Evolutionary conservation across 495 filamentous ascomycete species (phyloP), one percentile per base, ranked within the genome.

Genomic region (Neurospora cerealis): DNA sequence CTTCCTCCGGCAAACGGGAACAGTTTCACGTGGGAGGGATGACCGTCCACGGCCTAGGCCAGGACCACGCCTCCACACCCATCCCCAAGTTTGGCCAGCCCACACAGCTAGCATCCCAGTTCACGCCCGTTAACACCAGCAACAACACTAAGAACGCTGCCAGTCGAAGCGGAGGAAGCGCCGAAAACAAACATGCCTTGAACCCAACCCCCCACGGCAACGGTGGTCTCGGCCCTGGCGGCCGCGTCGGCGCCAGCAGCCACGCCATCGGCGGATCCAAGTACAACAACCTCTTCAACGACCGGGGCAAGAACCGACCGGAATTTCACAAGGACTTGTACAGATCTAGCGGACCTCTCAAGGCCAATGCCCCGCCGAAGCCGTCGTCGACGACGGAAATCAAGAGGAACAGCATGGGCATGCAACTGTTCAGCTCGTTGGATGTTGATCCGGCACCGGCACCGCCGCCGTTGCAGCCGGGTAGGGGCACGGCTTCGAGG

Each of bases 311-410:
- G 73, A 83, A 72, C 48, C 83, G 83, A 5, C 85, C 84, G 13
- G 85, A 87, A 76, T 82, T 84, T 54, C 85, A 87, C 73, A 80
- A 79, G 39, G 83, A 84, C 72, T 79, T 85, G 73, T 81, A 83
- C 72, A 78, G 74, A 66, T 66, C 54, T 66, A 66, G 54, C 54
- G 54, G 54, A 66, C 15, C 54, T 34, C 54, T 66, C 54, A 66
- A 66, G 74, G 75, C 73, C 5, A 72, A 72, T 1, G 72, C 69
- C 34, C 76, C 75, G 21, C 84, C 85, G 7, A 74, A 81, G 42
- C 4, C 19, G 42, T 3, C 40, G 40, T 3, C 40, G 40, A 19
- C 40, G 69, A 79, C 71, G 70, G 78, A 81, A 72, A 73, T 81
- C 42, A 81, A 77, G 71, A 81, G 54, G 54, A 80, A 71, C 76